Base-by-base conservation (phyloP, 805 yeast species). In the Komagataella populi region DNA sequence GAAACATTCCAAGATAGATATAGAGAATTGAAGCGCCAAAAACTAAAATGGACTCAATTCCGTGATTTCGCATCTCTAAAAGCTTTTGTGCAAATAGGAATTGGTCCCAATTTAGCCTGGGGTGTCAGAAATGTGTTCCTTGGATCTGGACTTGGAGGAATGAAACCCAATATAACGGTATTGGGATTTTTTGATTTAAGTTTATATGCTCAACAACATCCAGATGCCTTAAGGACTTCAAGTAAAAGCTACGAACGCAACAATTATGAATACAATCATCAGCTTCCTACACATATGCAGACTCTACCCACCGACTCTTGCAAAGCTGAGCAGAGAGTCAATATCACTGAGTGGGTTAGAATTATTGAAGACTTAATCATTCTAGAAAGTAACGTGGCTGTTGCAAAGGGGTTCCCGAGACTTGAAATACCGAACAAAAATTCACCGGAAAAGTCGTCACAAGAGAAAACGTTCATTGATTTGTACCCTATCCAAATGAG, bases 91-190 rank as follows among this genome's bases (percentile, higher is more conserved):
- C 99, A 93, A 62, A 80, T 93, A 49, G 87, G 91, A 1, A 75
- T 89, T 8, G 95, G 96, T 0, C 90, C 96, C 0, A 76, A 84
- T 1, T 72, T 93, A 46, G 84, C 89, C 0, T 91, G 98, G 97
- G 98, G 99, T 23, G 95, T 88, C 0, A 72, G 99, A 55, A 91
- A 91, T 62, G 89, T 93, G 7, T 89, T 79, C 53, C 65, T 91
- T 54, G 97, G 97, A 0, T 85, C 96, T 2, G 99, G 99, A 0
- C 70, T 93, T n/a, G 99, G 99, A 6, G 97, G 96, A 10, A 93
- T 93, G 99, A 84, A 80, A 59, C 99, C 99, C 1, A 93, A 93
- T 62, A 90, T 93, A 50, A 87, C 96, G 0, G 95, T 93, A 0
- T 54, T 93, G 36, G 98, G 98, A 0, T 89, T 89, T 60, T 87